phyloP scores from a whole-genome alignment of 2,329 filamentous ascomycete genomes.

The Grosmannia serpens region DNA sequence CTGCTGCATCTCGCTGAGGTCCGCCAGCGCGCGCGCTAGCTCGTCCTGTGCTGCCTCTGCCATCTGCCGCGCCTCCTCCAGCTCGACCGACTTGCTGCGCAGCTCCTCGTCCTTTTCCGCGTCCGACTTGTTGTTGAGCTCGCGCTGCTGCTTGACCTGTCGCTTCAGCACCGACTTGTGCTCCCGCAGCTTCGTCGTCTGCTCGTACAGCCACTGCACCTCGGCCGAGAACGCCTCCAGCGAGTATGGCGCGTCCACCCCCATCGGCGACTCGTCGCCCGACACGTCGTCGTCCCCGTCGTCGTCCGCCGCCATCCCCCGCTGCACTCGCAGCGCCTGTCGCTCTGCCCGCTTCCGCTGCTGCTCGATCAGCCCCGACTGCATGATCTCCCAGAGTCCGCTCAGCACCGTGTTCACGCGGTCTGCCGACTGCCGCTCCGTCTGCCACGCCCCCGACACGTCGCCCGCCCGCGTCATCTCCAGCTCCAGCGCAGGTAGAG shows the following conservation, averaged over 20 bases:
- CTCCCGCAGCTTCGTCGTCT: constrained; percentile 67
- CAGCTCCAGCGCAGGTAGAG: constrained; percentile 37
- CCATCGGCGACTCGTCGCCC: constrained; percentile 45
- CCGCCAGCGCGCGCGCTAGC: constrained; percentile 34
- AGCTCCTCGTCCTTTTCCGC: constrained; percentile 55
- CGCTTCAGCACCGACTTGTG: constrained; percentile 82
- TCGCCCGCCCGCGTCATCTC: constrained; percentile 28
- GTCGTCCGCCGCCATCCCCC: constrained; percentile 46
- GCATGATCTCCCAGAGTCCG: constrained; percentile 47
- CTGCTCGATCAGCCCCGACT: constrained; percentile 42
- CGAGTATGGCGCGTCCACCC: constrained; percentile 52
- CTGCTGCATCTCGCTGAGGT: constrained; percentile 28
- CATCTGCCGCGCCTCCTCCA: constrained; percentile 27
- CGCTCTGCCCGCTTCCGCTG: constrained; percentile 43
- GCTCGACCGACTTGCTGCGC: constrained; percentile 43
- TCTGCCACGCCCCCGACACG: constrained; percentile 17
- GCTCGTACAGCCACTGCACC: constrained; percentile 66
- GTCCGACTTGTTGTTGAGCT: constrained; percentile 81
- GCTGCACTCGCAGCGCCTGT: constrained; percentile 39
- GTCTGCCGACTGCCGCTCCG: constrained; percentile 30
- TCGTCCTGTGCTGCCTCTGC: constrained; percentile 23
- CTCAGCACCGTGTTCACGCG: constrained; percentile 45
- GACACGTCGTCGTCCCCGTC: constrained; percentile 53
- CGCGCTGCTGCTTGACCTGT: constrained; percentile 90
- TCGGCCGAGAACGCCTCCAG: constrained; percentile 66